A percentile compares a stretch with the other conserved stretches of the same genome.
Conservation (phyloP, 129 eudicot species). For the Pulicaria dysenterica region DNA sequence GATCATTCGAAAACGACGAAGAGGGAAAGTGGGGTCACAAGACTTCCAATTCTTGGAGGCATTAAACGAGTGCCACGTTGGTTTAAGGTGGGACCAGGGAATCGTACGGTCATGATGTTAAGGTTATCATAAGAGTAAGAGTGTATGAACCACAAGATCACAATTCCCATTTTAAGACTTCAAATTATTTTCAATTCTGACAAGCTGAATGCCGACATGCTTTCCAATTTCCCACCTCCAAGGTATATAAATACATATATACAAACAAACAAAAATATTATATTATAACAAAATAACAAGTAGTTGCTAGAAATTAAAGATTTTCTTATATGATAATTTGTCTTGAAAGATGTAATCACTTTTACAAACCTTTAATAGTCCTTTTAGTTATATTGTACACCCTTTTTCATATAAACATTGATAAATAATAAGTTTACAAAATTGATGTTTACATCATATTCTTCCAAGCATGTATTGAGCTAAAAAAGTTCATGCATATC, state of each 20-base stretch:
- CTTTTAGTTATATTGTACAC: too few species aligned
- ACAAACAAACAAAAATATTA: not conserved
- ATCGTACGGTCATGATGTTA: constrained; percentile 25
- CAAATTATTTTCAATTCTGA: constrained; percentile 11
- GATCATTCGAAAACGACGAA: constrained; percentile 29
- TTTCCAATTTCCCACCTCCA: constrained; percentile 8
- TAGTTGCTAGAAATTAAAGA: too few species aligned
- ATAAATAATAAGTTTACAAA: too few species aligned
- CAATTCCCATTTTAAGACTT: not conserved
- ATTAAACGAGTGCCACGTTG: constrained; percentile 27
- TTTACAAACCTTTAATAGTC: too few species aligned
- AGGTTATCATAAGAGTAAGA: not conserved
- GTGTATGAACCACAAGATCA: constrained; percentile 10
- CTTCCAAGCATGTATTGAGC: too few species aligned
- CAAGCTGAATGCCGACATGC: constrained; percentile 23
- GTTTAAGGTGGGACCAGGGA: constrained; percentile 3
- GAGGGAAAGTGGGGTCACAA: constrained; percentile 16
- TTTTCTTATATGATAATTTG: too few species aligned
- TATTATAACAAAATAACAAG: too few species aligned
- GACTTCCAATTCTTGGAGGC: not conserved
- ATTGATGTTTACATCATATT: too few species aligned
- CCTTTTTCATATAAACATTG: too few species aligned
- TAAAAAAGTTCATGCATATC: too few species aligned
- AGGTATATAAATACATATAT: not conserved
- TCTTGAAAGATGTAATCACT: too few species aligned